Percentiles rank a stretch among this genome's conserved stretches.
Evolutionary conservation across 2,329 filamentous ascomycete species (phyloP).

Genomic region (Alternaria solani): DNA sequence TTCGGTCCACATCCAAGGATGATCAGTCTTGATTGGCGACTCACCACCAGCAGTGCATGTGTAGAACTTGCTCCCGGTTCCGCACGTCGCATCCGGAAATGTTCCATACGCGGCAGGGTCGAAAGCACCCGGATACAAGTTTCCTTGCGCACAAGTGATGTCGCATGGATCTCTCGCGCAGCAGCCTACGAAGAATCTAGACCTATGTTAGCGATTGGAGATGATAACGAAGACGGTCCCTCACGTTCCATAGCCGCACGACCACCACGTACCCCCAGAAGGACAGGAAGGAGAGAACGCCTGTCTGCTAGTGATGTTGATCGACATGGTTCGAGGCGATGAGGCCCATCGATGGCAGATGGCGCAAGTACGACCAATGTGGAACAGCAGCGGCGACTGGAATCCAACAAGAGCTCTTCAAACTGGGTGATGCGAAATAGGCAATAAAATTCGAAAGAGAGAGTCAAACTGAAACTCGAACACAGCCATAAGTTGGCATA

Average conservation of each 20-base stretch:
- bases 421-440: neutral
- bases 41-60: constrained; percentile 39
- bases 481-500: neutral
- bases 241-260: constrained; percentile 39
- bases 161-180: constrained; percentile 48
- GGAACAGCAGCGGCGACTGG: neutral
- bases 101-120: constrained; percentile 38
- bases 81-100: constrained; percentile 45
- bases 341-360: neutral
- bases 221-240: neutral
- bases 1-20: neutral
- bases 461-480: neutral
- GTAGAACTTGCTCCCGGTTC: constrained; percentile 40
- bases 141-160: constrained; percentile 43
- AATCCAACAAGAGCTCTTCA: neutral
- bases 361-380: neutral
- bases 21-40: neutral
- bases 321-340: constrained; percentile 2
- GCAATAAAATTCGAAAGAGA: neutral
- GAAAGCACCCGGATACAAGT: constrained; percentile 45
- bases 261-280: constrained; percentile 45
- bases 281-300: constrained; percentile 46
- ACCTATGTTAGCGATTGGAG: neutral
- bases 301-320: constrained; percentile 17
- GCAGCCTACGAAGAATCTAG: constrained; percentile 48